Evolutionary conservation across 1,284 basidiomycete species (phyloP), one percentile per base, ranked within the genome.

Genomic region (Limonomyces culmigenus): DNA sequence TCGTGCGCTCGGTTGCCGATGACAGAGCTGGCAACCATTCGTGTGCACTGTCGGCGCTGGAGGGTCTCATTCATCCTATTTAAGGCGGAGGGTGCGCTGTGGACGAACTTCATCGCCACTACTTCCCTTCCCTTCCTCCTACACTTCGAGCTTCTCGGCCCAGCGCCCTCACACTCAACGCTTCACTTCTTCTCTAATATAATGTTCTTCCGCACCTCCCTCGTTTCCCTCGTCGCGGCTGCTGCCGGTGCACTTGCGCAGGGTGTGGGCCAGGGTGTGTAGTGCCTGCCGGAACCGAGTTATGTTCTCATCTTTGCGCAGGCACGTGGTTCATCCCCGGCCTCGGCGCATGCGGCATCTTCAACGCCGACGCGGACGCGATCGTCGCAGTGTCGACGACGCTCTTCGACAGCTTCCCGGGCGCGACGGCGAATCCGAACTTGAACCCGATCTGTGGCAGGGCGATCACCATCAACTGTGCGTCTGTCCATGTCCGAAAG

Each of bases 201-300:
- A 8, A 27, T 27, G 23, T n/a, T 27, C 8, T 27, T 39, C 3
- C 42, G 37, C 4, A 43, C 38, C 8, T 41, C n/a, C 23, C 8
- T 27, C 23, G 8, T 27, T 27, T 8, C 23, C 23, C 8, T n/a
- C 23, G 37, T 5, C 38, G 39, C 5, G 55, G 29, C 8, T 43
- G 17, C 12, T 45, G 45, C 3, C 39, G 39, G 42, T 59, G 61
- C 23, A 52, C 53, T 29, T 54, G 51, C 4, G 59, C 56, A 11
- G 58, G 56, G 37, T 58, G 62, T 48, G 40, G 31, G 34, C 38
- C 39, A 35, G 27, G 33, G 33, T 34, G 13, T 13, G 18, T 19
- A 5, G 8, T 13, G 12, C 14, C 12, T 8, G 11, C 12, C 13
- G 8, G 8, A 8, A 34, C 18, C 13, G 8, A 15, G 11, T 6